Percentiles rank a stretch among this genome's conserved stretches.
phyloP scores from a whole-genome alignment of 164 flowering plant species.

The Annona cherimola region DNA sequence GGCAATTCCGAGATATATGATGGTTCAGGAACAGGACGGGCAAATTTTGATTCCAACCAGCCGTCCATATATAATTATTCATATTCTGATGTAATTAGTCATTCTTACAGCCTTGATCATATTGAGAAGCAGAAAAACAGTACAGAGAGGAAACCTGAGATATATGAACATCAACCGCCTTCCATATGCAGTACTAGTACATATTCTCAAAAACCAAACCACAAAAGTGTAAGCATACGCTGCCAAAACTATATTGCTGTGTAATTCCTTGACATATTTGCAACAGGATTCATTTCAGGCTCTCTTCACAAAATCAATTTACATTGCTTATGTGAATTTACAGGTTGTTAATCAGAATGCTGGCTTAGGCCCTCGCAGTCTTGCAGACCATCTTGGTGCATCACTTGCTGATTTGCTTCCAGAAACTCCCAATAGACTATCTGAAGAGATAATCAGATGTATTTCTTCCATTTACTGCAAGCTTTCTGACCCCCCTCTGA shows the following conservation, averaged over 20 bases:
- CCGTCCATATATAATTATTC: background rate
- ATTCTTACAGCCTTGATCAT: conserved; percentile 7
- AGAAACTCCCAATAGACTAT: conserved; percentile 42
- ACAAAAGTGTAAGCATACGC: conserved; percentile 17
- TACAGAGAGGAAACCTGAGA: conserved; percentile 8
- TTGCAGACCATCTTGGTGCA: conserved; percentile 51
- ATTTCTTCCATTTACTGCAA: conserved; percentile 60
- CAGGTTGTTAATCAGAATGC: conserved; percentile 11
- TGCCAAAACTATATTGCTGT: background rate
- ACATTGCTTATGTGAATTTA: background rate
- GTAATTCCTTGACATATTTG: background rate
- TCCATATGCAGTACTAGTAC: conserved; percentile 12
- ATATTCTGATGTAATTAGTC: background rate
- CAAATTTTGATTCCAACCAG: background rate
- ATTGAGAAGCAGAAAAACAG: conserved; percentile 7
- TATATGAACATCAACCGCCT: background rate
- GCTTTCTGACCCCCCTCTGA: conserved; percentile 29
- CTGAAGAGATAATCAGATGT: conserved; percentile 63
- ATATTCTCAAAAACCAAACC: conserved; percentile 10
- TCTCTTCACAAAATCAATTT: background rate
- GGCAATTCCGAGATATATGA: too few relatives aligned
- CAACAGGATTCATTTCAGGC: background rate
- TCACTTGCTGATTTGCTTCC: conserved; percentile 25
- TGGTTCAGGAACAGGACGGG: background rate
- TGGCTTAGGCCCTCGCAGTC: conserved; percentile 38